phyloP scores from a whole-genome alignment of 345 rosid species.

The Sonneratia alba region DNA sequence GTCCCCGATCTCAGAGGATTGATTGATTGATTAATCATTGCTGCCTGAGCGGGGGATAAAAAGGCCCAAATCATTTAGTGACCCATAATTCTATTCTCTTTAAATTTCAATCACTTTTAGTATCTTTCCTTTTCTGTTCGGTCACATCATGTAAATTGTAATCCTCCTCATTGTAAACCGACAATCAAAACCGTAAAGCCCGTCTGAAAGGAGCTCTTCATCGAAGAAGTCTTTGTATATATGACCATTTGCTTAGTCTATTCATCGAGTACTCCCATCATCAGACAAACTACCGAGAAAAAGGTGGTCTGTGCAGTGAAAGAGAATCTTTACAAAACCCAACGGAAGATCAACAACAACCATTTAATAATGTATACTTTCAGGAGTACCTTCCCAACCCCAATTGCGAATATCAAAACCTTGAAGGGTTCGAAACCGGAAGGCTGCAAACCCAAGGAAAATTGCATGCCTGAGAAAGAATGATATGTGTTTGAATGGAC shows the following conservation, averaged over 20 bases:
- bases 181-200: too few species aligned
- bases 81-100: neutral
- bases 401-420: neutral
- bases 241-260: too few species aligned
- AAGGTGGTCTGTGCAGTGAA: neutral
- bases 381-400: neutral
- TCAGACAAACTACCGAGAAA: neutral
- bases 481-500: slow-evolving; percentile 5
- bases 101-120: neutral
- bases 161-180: too few species aligned
- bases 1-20: neutral
- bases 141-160: too few species aligned
- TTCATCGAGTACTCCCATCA: too few species aligned
- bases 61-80: neutral
- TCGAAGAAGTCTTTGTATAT: too few species aligned
- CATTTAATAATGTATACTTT: neutral
- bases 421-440: slow-evolving; percentile 1
- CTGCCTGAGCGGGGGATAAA: neutral
- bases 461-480: neutral
- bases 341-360: neutral
- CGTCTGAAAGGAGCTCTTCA: too few species aligned
- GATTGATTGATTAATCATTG: slow-evolving; percentile 1
- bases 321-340: neutral
- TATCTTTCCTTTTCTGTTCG: too few species aligned
- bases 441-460: neutral